phyloP scores from a whole-genome alignment of 2,329 filamentous ascomycete genomes.

The Xylariales sp. region DNA sequence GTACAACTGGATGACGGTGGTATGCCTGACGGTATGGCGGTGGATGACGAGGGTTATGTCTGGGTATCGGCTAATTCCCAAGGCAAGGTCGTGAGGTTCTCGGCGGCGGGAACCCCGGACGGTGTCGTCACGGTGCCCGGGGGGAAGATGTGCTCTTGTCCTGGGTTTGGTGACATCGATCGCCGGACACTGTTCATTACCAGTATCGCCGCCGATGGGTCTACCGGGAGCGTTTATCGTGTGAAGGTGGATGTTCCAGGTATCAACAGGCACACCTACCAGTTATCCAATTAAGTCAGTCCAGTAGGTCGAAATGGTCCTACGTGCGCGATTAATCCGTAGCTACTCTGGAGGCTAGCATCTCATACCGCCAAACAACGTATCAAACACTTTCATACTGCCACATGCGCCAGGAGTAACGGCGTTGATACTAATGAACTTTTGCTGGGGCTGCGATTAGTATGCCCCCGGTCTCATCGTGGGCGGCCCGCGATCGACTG shows the following conservation, averaged over 20 bases:
- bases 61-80: conserved; percentile 13
- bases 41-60: conserved; percentile 12
- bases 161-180: conserved; percentile 10
- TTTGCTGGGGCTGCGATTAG: too few species aligned
- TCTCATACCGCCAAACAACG: too few species aligned
- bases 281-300: too few species aligned
- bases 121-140: conserved; percentile 9
- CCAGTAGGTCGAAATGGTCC: too few species aligned
- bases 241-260: conserved; percentile 12
- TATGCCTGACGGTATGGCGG: conserved; percentile 13
- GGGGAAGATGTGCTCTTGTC: conserved; percentile 14
- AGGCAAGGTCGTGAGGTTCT: conserved; percentile 11
- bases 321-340: too few species aligned
- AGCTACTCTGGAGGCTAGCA: too few species aligned
- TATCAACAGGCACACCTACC: conserved; percentile 4
- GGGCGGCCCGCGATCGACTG: too few species aligned
- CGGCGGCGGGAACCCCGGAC: conserved; percentile 8
- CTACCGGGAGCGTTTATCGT: conserved; percentile 12
- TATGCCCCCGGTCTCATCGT: too few species aligned
- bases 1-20: conserved; percentile 10
- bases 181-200: conserved; percentile 16
- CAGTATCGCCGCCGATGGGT: conserved; percentile 11
- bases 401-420: too few species aligned
- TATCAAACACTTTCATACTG: too few species aligned
- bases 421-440: too few species aligned